Evolutionary conservation across 768 basidiomycete genomes (phyloP).

Genomic region (Tricholoma sp.): DNA sequence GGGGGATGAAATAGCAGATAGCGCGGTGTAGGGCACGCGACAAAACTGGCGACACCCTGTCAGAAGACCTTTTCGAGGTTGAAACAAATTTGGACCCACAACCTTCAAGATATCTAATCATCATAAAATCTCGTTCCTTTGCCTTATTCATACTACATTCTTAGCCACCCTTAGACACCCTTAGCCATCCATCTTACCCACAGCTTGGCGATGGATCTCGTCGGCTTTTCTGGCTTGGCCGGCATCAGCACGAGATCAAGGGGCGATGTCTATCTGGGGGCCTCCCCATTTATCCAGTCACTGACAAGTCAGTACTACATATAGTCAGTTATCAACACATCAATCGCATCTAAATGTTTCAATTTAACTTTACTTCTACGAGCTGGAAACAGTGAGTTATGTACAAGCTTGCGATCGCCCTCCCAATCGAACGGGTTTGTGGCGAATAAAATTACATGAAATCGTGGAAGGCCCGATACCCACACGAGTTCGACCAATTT

Average conservation of each 20-base stretch:
- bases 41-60: conserved; percentile 16
- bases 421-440: neutral
- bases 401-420: neutral
- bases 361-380: neutral
- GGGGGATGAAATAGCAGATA: conserved; percentile 3
- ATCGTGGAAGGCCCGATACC: too few relatives aligned
- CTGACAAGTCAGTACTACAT: neutral
- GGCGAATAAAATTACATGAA: neutral
- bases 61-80: conserved; percentile 15
- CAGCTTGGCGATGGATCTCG: too few relatives aligned
- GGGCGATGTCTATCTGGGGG: neutral
- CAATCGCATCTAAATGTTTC: neutral
- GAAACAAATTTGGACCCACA: conserved; percentile 9
- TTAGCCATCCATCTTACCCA: neutral
- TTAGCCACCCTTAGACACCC: too few relatives aligned
- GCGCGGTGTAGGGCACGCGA: conserved; percentile 10
- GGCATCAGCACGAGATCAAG: conserved; percentile 1
- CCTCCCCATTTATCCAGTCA: neutral
- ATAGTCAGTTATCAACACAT: too few relatives aligned
- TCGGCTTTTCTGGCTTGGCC: neutral
- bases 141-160: too few relatives aligned
- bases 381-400: neutral
- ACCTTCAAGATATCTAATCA: conserved; percentile 1
- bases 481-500: neutral
- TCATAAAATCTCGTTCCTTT: too few relatives aligned